Evolutionary conservation across 2,329 filamentous ascomycete species (phyloP).

Genomic region (Ascochyta fabae): DNA sequence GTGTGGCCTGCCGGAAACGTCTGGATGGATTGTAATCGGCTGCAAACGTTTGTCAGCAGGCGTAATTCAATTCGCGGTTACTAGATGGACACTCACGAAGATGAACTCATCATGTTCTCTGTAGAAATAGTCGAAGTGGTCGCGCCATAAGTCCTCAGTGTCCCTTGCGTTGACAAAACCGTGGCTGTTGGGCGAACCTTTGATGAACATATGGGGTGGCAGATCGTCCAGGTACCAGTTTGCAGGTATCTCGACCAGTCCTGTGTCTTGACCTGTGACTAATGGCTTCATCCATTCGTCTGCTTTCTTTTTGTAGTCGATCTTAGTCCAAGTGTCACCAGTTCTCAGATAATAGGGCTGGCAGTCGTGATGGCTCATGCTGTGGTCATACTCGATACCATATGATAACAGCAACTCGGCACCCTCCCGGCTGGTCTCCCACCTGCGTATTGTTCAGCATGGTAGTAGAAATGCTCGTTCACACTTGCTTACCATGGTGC

Average conservation of each 20-base stretch:
- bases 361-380: constrained; percentile 69
- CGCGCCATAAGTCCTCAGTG: constrained; percentile 68
- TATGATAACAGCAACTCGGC: constrained; percentile 68
- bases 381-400: constrained; percentile 73
- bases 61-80: not conserved
- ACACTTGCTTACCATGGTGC: constrained; percentile 64
- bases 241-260: constrained; percentile 70
- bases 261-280: constrained; percentile 64
- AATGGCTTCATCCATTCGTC: constrained; percentile 72
- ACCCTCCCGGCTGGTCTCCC: constrained; percentile 73
- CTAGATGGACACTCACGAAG: constrained; percentile 61
- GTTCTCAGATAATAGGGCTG: constrained; percentile 68
- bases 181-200: constrained; percentile 67
- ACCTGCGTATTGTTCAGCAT: constrained; percentile 49
- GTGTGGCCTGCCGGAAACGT: constrained; percentile 69
- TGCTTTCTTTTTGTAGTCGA: constrained; percentile 68
- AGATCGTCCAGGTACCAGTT: constrained; percentile 66
- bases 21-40: constrained; percentile 77
- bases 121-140: constrained; percentile 76
- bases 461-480: constrained; percentile 36
- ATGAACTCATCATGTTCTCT: constrained; percentile 78
- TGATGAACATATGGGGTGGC: constrained; percentile 75
- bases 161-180: constrained; percentile 63
- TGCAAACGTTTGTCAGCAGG: not conserved
- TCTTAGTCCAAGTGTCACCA: constrained; percentile 71